Evolutionary conservation across 2,329 filamentous ascomycete genomes (phyloP), one percentile per base, ranked within the genome.

Genomic region (Coniochaeta hoffmannii): DNA sequence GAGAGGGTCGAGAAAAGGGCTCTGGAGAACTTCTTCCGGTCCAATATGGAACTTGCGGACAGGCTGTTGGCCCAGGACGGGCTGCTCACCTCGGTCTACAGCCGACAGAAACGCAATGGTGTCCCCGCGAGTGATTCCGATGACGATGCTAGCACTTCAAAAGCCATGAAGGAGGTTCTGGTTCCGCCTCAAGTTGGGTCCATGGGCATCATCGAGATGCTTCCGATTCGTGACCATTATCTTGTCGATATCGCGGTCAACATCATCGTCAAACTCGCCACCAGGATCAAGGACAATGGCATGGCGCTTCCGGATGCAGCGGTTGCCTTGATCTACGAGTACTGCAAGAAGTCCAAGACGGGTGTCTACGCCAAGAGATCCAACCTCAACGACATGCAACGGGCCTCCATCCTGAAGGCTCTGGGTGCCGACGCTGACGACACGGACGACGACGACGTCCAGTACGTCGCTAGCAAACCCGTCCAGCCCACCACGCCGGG

Each of bases 41-140:
- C 96, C 66, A 89, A 89, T 14, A 99, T 99, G 83, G 90, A 97
- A 64, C 89, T 96, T 65, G 92, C 93, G 0, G 89, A 96, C 65
- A 80, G 82, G 34, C 79, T 96, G 1, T 89, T 97, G 65, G 86
- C 89, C 38, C 86, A 96, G 63, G 94, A 95, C 68, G 86, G 85
- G 53, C 81, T 97, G 57, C 85, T 99, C 59, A 83, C 89, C 2
- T 88, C 86, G 49, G 88, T 89, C 12, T 69, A 91, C 35, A 68
- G 67, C 53, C 61, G 63, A 1, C 57, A 63, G 54, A 61, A 56
- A 60, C 63, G 44, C 57, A 60, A 17, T 9, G 34, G 34, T 19
- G 49, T 54, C 26, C 26, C 31, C 2, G 10, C 44, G 9, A 32
- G 38, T 4, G 50, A 55, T 50, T 55, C 50, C 17, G 58, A 54